Percentiles rank a stretch among this genome's conserved stretches.
These are phyloP conservation scores for Malbranchea cinnamomea DNA, from an alignment of 2,329 filamentous ascomycete genomes.

Conservation along the genomic window DNA sequence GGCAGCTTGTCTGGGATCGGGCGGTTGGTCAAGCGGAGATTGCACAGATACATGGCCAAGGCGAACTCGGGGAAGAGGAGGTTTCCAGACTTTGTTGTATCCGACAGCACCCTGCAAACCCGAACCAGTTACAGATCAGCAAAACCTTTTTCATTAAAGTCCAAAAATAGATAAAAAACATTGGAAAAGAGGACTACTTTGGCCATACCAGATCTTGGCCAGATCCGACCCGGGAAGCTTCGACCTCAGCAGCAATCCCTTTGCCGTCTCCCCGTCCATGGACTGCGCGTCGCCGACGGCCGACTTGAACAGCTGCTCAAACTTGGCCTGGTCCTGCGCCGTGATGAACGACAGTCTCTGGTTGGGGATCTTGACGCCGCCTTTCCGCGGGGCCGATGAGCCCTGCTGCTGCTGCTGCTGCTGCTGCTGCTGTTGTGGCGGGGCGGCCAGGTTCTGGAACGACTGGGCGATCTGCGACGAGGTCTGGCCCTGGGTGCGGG, in stretches of 20 bases:
- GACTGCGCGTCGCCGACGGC: conserved; percentile 73
- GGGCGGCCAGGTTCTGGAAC: conserved; percentile 35
- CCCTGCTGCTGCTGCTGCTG: conserved; percentile 46
- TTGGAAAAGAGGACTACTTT: background rate
- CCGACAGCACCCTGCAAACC: conserved; percentile 61
- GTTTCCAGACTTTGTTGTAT: conserved; percentile 92
- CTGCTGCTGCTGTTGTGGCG: conserved; percentile 44
- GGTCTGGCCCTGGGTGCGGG: conserved; percentile 33
- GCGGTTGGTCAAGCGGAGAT: conserved; percentile 79
- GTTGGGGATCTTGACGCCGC: conserved; percentile 69
- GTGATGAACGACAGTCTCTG: conserved; percentile 94
- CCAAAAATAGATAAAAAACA: conserved; percentile 1
- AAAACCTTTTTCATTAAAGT: conserved; percentile 14
- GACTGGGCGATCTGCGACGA: conserved; percentile 51
- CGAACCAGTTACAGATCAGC: too few relatives aligned
- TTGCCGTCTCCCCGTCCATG: conserved; percentile 54
- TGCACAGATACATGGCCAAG: conserved; percentile 96
- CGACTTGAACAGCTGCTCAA: conserved; percentile 94
- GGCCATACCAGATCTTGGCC: conserved; percentile 84
- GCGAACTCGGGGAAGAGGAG: conserved; percentile 96
- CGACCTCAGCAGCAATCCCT: conserved; percentile 75
- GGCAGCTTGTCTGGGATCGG: conserved; percentile 59
- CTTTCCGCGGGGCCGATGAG: too few relatives aligned
- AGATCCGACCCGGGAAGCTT: conserved; percentile 75
- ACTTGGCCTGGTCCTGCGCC: conserved; percentile 85